Evolutionary conservation across 2,329 filamentous ascomycete species (phyloP), one percentile per base, ranked within the genome.

Genomic region (Alternaria solani): DNA sequence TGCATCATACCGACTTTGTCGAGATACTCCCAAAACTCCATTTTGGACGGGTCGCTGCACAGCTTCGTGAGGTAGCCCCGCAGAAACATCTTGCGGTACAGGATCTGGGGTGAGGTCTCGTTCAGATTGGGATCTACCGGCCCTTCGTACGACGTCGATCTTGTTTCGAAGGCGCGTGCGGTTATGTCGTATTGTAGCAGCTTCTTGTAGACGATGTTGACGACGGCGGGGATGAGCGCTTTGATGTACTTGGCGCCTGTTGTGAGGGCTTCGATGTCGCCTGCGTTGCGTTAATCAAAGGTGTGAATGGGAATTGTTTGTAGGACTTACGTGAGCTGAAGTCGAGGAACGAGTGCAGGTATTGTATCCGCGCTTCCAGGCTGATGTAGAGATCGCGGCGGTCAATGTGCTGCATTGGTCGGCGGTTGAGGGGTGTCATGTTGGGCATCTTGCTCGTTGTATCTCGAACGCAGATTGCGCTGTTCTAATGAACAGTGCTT

Each of bases 1-100:
- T 94, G 91, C 91, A 94, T 94, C 83, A 92, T 87, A 59, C 91
- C 91, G 36, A 94, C 91, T 78, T 94, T 94, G 80, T 94, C 90
- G 44, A 94, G 81, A 73, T 94, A 94, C 71, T 91, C 87, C 91
- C 91, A 94, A 76, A 93, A 93, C 62, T 92, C 88, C 84, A 91
- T 88, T 65, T 87, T 87, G 51, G 87, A 88, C 0, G 90, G 90
- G 71, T 94, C 91, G 5, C 88, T 89, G 76, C 91, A 93, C 38
- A 94, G 80, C 76, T 89, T 91, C 61, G 85, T 87, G 32, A 94
- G 81, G 67, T 94, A 94, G 54, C 90, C 91, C n/a, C 90, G 82
- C 52, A 86, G 77, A 72, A 94, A 93, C 83, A 91, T 89, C 81
- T 94, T 94, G 63, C 91, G 86, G 72, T 93, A 87, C 67, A 89